These are phyloP conservation scores for Microdochium nivale DNA, from an alignment of 2,329 filamentous ascomycete species.

Conservation along the genomic window DNA sequence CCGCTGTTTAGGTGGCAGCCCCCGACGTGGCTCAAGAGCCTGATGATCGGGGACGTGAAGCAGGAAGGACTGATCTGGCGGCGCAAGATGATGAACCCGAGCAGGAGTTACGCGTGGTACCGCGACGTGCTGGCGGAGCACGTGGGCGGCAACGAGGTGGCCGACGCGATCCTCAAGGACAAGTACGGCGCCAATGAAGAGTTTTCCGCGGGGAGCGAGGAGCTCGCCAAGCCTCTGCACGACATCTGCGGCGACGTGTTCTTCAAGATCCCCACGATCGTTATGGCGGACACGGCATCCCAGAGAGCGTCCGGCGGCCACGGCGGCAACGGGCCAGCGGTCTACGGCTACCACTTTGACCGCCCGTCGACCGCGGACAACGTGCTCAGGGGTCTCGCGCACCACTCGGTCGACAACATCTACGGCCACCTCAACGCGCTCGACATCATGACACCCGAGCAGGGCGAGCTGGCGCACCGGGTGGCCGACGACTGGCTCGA, in stretches of 20 bases:
- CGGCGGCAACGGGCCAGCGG: neutral
- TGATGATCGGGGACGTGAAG: neutral
- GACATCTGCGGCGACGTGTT: neutral
- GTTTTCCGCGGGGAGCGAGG: neutral
- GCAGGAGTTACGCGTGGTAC: neutral
- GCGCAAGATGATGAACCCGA: neutral
- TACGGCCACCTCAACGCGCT: neutral
- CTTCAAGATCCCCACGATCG: neutral
- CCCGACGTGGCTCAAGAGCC: neutral
- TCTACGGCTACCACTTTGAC: neutral
- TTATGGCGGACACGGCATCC: neutral
- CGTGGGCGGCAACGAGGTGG: neutral
- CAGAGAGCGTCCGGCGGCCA: too few relatives aligned
- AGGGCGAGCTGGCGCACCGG: neutral
- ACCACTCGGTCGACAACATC: neutral
- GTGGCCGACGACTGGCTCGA: neutral
- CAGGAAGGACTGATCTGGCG: neutral
- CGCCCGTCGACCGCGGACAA: neutral
- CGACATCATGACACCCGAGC: neutral
- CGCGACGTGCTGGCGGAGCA: neutral
- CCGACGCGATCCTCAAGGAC: neutral
- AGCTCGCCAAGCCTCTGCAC: neutral
- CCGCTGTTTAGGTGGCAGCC: neutral
- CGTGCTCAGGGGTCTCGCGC: neutral
- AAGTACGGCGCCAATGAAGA: neutral